Percentiles rank a stretch among this genome's conserved stretches.
phyloP scores from a whole-genome alignment of 2,329 filamentous ascomycete genomes.

The Exophiala dermatitidis region DNA sequence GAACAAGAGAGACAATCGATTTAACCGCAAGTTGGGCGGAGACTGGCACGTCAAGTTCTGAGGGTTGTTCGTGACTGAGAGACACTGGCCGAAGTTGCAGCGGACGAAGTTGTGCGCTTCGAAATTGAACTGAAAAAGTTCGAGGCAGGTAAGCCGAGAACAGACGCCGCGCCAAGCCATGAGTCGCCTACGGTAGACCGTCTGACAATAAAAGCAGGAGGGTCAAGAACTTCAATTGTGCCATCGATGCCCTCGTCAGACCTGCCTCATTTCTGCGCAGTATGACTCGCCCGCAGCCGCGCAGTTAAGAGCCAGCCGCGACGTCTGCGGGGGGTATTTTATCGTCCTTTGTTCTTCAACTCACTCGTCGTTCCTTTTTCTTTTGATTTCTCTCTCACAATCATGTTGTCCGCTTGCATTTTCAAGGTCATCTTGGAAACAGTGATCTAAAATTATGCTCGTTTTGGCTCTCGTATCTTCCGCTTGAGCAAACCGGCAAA shows the following conservation, averaged over 20 bases:
- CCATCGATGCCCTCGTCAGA: background rate
- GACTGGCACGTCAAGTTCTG: constrained; percentile 98
- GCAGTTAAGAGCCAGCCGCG: background rate
- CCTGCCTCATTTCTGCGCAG: background rate
- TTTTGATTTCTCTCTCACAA: background rate
- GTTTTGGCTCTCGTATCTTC: background rate
- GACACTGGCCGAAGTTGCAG: background rate
- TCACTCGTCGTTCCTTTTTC: background rate
- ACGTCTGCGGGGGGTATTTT: background rate
- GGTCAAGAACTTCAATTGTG: constrained; percentile 1
- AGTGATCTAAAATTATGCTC: background rate
- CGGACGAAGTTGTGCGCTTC: constrained; percentile 22
- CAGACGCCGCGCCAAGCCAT: background rate
- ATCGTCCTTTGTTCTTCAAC: background rate
- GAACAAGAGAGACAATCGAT: constrained; percentile 80
- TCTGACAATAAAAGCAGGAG: background rate
- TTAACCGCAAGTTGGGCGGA: constrained; percentile 98
- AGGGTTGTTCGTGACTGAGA: constrained; percentile 32
- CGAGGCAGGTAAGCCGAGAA: constrained; percentile 18
- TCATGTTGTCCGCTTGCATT: background rate
- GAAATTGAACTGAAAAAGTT: constrained; percentile 24
- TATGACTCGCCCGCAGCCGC: constrained; percentile 1
- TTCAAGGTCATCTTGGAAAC: background rate
- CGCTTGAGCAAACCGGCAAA: constrained; percentile 1
- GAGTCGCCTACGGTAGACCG: background rate